Evolutionary conservation across 2,329 filamentous ascomycete species (phyloP).

Genomic region (Nigrograna mackinnonii): DNA sequence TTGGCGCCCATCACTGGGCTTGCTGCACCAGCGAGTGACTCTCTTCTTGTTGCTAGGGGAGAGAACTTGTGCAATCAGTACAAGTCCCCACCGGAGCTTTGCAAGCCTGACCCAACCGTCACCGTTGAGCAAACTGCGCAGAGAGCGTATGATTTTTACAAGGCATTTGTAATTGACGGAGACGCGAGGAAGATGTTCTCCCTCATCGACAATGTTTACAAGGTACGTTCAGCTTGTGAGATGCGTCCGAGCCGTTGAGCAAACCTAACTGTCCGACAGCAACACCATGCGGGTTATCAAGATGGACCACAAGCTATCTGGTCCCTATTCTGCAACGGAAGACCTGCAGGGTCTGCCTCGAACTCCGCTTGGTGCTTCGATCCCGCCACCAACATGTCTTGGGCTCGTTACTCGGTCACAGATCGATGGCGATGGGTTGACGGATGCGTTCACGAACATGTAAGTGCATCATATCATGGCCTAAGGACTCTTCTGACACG

Average conservation of each 20-base stretch:
- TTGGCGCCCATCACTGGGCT: constrained; percentile 15
- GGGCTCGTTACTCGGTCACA: constrained; percentile 14
- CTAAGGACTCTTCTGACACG: too few relatives aligned
- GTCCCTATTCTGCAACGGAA: constrained; percentile 19
- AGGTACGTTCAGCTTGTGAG: constrained; percentile 3
- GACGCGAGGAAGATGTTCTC: constrained; percentile 22
- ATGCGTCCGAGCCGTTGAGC: too few relatives aligned
- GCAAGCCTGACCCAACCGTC: constrained; percentile 14
- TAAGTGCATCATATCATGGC: too few relatives aligned
- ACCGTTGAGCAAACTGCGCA: constrained; percentile 18
- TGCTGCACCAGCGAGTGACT: constrained; percentile 12
- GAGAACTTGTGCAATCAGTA: constrained; percentile 20
- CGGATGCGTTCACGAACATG: constrained; percentile 14
- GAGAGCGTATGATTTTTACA: constrained; percentile 20
- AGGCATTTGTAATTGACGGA: constrained; percentile 20
- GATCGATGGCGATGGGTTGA: constrained; percentile 13
- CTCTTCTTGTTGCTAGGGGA: constrained; percentile 2
- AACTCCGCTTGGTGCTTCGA: constrained; percentile 20
- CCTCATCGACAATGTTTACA: constrained; percentile 18
- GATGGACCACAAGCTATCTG: constrained; percentile 19
- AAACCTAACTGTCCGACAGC: constrained; percentile 9
- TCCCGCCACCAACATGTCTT: constrained; percentile 19
- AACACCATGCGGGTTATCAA: constrained; percentile 17
- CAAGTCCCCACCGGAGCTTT: constrained; percentile 16
- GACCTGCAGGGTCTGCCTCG: constrained; percentile 9